Evolutionary conservation across 495 filamentous ascomycete genomes (phyloP).

Genomic region (Talaromyces borbonicus): DNA sequence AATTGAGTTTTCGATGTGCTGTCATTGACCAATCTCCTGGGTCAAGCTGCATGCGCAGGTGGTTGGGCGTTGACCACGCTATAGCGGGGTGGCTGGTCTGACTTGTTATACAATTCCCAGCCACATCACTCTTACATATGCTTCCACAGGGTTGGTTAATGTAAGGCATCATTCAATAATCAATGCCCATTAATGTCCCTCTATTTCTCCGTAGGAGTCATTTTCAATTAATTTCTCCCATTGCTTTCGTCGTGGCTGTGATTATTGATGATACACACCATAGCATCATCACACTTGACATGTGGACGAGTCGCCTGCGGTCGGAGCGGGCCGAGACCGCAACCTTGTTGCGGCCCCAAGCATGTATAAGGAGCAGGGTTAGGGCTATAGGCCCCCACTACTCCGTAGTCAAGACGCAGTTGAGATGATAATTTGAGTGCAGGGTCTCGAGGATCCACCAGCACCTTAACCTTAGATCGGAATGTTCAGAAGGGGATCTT

Average conservation of each 20-base stretch:
- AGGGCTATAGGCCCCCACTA: too few relatives aligned
- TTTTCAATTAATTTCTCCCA: background rate
- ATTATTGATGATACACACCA: too few relatives aligned
- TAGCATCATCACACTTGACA: too few relatives aligned
- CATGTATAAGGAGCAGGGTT: too few relatives aligned
- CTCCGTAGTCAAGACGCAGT: too few relatives aligned
- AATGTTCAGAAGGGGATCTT: too few relatives aligned
- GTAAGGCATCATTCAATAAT: slow-evolving; percentile 1
- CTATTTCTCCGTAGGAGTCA: too few relatives aligned
- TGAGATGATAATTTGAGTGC: too few relatives aligned
- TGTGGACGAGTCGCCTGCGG: too few relatives aligned
- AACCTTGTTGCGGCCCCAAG: background rate
- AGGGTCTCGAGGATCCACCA: too few relatives aligned
- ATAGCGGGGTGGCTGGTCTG: slow-evolving; percentile 1
- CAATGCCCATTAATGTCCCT: background rate
- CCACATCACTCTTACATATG: slow-evolving; percentile 4
- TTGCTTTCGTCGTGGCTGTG: background rate
- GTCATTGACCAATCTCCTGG: background rate
- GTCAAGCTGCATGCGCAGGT: background rate
- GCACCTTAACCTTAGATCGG: too few relatives aligned
- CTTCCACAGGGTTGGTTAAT: background rate
- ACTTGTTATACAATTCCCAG: slow-evolving; percentile 1
- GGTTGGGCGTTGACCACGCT: background rate
- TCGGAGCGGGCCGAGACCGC: background rate
- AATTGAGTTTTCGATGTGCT: background rate